Base-by-base conservation (phyloP, 2,329 filamentous ascomycete genomes). In the Claviceps fusiformis region DNA sequence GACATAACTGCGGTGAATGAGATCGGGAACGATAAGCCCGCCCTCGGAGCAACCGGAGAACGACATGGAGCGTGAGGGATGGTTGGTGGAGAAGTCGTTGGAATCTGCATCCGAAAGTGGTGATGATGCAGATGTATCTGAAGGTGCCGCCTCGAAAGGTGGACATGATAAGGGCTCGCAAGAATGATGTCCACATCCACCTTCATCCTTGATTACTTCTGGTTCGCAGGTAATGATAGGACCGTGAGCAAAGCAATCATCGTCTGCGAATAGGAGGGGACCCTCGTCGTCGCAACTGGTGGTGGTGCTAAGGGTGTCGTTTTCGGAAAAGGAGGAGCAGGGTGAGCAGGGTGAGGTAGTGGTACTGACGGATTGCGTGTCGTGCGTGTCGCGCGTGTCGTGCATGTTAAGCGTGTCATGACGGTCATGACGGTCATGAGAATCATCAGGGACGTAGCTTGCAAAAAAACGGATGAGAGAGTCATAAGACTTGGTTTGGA, bases 391-490 rank as follows among this genome's bases (percentile, higher is more conserved):
- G 10, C 60, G 56, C 27, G 61, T 55, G 19, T 19, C 19, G 19
- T 19, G 19, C 19, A 1, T 19, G 19, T 19, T 19, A 19, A 19
- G 19, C 19, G 19, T 19, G 19, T 19, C 19, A 19, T 19, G 19
- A 19, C 19, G 19, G 27, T 65, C 65, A 54, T 75, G 69, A 67
- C 72, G 75, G 44, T 67, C 62, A 2, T 72, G 64, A 56, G 78
- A 75, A 57, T 75, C 70, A 11, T 74, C 67, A 31, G 79, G 78
- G 8, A 82, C 73, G 59, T 82, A 82, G 50, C 77, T 81, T 24
- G 77, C 71, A 65, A 81, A 82, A 63, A 79, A 81, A 59, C 78
- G 73, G 58, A 82, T 76, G 57, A 82, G 76, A 19, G 79, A 81
- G 65, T 82, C 79, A 55, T 81, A 75, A 2, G 78, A 81, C 61